Conservation (phyloP, 2,329 filamentous ascomycete species). For the Fusarium abutilonis region DNA sequence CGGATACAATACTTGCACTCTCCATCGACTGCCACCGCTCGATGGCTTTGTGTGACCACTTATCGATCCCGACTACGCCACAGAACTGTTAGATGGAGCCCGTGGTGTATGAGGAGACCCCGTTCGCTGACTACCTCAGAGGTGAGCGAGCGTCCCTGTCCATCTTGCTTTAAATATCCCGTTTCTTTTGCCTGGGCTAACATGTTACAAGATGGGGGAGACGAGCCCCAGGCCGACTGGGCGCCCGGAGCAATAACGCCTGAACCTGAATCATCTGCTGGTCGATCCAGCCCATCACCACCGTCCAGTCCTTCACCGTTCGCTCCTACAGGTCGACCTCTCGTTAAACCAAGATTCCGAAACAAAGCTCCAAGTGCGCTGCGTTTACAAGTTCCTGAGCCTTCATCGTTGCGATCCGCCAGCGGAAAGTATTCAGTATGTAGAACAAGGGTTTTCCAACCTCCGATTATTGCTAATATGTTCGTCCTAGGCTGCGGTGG, state of each 20-base stretch:
- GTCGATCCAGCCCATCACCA: constrained; percentile 55
- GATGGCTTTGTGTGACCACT: constrained; percentile 47
- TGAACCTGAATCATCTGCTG: constrained; percentile 45
- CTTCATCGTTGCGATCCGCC: constrained; percentile 56
- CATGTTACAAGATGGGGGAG: constrained; percentile 57
- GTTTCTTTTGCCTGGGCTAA: constrained; percentile 12
- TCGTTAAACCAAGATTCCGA: constrained; percentile 64
- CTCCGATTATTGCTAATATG: constrained; percentile 15
- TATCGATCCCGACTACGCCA: constrained; percentile 44
- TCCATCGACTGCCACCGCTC: constrained; percentile 34
- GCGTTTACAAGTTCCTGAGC: constrained; percentile 52
- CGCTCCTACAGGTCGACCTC: constrained; percentile 65
- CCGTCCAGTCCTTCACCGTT: constrained; percentile 62
- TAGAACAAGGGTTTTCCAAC: constrained; percentile 9
- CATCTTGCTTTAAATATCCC: neutral
- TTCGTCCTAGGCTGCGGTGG: constrained; percentile 69
- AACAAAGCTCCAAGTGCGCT: constrained; percentile 58
- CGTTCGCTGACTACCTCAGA: constrained; percentile 88
- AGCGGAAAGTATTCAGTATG: constrained; percentile 64
- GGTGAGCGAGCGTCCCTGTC: constrained; percentile 61
- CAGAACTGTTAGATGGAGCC: constrained; percentile 72
- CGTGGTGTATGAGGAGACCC: constrained; percentile 85
- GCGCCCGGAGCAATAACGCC: constrained; percentile 53
- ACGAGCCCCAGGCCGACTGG: constrained; percentile 59
- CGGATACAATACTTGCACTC: constrained; percentile 18